These are phyloP conservation scores for Tuber borchii DNA, from an alignment of 495 filamentous ascomycete species.

Conservation along the genomic window DNA sequence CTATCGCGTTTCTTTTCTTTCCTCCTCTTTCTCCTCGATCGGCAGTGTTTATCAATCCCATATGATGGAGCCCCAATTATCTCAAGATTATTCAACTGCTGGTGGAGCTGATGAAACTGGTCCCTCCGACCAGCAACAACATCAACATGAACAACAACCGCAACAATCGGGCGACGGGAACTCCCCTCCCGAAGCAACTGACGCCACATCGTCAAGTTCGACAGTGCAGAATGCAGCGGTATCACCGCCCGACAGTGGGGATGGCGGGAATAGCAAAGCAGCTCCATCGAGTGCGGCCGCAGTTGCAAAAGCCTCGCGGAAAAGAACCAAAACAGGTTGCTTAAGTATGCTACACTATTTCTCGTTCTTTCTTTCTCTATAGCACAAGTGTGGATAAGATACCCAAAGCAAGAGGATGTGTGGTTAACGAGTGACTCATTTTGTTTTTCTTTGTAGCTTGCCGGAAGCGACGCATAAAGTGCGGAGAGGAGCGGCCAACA, in stretches of 20 bases:
- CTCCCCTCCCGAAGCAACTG: conserved; percentile 18
- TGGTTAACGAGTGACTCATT: conserved; percentile 19
- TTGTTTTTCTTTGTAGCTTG: conserved; percentile 55
- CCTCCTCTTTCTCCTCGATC: background rate
- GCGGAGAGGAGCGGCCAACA: conserved; percentile 86
- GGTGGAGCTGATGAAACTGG: background rate
- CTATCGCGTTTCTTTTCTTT: background rate
- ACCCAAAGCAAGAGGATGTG: background rate
- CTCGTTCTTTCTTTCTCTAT: conserved; percentile 9
- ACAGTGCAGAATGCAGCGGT: conserved; percentile 14
- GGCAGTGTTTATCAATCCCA: background rate
- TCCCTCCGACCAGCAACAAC: conserved; percentile 18
- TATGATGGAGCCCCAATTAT: conserved; percentile 22
- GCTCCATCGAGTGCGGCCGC: conserved; percentile 27
- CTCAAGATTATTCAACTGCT: conserved; percentile 9
- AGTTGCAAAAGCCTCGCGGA: conserved; percentile 48
- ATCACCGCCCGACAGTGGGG: background rate
- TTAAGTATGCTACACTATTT: conserved; percentile 60
- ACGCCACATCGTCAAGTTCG: conserved; percentile 16
- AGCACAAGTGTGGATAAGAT: background rate
- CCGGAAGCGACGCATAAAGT: conserved; percentile 92
- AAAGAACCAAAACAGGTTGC: conserved; percentile 93
- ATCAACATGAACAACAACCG: conserved; percentile 10
- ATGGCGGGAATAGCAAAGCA: conserved; percentile 15
- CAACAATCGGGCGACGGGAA: conserved; percentile 6